Evolutionary conservation across 768 basidiomycete species (phyloP), one percentile per base, ranked within the genome.

Genomic region (Hypsizygus marmoreus): DNA sequence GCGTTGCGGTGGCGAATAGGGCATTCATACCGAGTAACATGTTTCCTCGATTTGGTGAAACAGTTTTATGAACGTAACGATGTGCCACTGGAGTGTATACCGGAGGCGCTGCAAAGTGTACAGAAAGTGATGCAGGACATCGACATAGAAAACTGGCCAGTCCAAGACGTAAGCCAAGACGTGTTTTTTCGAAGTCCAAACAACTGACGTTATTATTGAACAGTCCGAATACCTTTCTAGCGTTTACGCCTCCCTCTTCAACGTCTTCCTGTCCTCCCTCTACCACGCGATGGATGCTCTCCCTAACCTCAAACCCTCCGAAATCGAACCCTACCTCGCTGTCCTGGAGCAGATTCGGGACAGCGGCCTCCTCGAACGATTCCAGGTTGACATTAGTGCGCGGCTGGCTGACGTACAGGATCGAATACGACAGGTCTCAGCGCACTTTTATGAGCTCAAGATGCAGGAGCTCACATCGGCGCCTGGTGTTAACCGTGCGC

Each of bases 81-180:
- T 51, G 91, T 98, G 4, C 97, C 97, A 2, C 71, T 95, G 60
- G 95, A 95, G 59, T 98, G 97, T 64, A 82, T 98, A 41, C 88
- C 88, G 0, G 97, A 97, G 65, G 95, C 91, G 9, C 66, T 97
- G 36, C 77, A 82, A 34, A 82, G 81, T 45, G 77, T 95, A 14
- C 67, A 75, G 14, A 88, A 87, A 60, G 81, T 84, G 8, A 72
- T 84, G 57, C 72, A 78, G 26, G 91, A 95, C 50, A 77, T 76
- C 24, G 81, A 86, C 6, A 59, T 89, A 2, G 81, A 86, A 14
- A 73, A 80, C 33, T 97, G 97, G 95, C 76, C 88, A 2, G 70
- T 69, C 14, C 78, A 80, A 53, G 95, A 99, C 59, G 92, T 97
- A 58, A 58, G 91, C 80, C 16, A 36, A 23, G 42, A 30, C 36